Base-by-base conservation (phyloP, 345 rosid species). In the Sonneratia alba region DNA sequence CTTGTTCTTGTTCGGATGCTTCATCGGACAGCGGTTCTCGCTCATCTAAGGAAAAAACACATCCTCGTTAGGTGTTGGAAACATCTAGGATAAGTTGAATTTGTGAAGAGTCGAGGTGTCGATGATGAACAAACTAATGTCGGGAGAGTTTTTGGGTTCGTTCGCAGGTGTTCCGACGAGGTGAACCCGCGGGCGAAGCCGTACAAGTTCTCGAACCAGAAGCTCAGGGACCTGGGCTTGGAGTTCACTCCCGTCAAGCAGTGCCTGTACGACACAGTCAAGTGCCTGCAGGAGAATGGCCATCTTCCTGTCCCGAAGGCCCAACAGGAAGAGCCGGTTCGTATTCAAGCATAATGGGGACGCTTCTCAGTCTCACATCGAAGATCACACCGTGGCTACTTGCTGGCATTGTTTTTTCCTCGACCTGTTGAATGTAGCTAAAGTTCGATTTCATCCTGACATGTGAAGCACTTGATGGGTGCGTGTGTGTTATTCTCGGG, bases 261-360 rank as follows among this genome's bases (percentile, higher is more conserved):
- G 56, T 77, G 89, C 79, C 77, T 95, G 1, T 95, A 92, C 65
- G 97, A 95, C 69, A 89, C 99, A 3, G 99, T 95, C 8, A 95
- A 83, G 86, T 83, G 88, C 84, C 81, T 95, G 79, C 92, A 92
- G 81, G 96, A 92, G 79, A 92, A 83, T 77, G 98, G 97, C 27
- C 93, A 88, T 59, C 90, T 95, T 47, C 85, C 92, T 0, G 61
- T 83, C 71, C 98, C 91, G 6, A 22, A 27, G 12, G 72, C 83
- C 65, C 87, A 84, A 18, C 70, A 73, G 5, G 71, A 70, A 49
- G 77, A 82, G 7, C 77, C 85, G 0, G 3, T 82, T 37, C 75
- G 38, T 8, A 80, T 79, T 71, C 75, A 79, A 49, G 78, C 80
- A 19, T 78, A 72, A 77, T 7, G 32, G 32, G 12, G 7, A 1